A percentile compares a stretch with the other conserved stretches of the same genome.
These are phyloP conservation scores for Colletotrichum plurivorum DNA, from an alignment of 2,329 filamentous ascomycete genomes.

Conservation along the genomic window DNA sequence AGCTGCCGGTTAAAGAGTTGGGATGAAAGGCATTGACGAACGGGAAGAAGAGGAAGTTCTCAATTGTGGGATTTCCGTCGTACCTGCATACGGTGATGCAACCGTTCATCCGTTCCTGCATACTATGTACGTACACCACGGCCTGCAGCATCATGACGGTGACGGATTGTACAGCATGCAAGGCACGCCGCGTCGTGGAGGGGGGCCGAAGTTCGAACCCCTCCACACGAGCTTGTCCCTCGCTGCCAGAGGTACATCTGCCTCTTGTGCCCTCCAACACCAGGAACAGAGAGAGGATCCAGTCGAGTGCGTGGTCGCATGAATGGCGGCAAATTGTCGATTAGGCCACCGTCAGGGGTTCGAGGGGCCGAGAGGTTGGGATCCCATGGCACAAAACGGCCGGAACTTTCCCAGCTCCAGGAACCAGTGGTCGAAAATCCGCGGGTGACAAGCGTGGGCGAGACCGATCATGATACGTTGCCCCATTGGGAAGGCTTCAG, in stretches of 20 bases:
- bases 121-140: conserved; percentile 19
- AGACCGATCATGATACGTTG: conserved; percentile 38
- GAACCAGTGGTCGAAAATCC: conserved; percentile 23
- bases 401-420: conserved; percentile 30
- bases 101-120: conserved; percentile 39
- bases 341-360: conserved; percentile 32
- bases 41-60: not conserved
- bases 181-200: conserved; percentile 26
- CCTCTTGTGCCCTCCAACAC: not conserved
- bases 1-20: not conserved
- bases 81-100: conserved; percentile 40
- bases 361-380: conserved; percentile 8
- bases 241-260: conserved; percentile 20
- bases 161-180: conserved; percentile 32
- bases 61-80: conserved; percentile 23
- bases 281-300: conserved; percentile 10
- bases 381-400: conserved; percentile 23
- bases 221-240: conserved; percentile 23
- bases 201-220: not conserved
- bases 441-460: conserved; percentile 30
- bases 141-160: conserved; percentile 20
- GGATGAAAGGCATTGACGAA: conserved; percentile 16
- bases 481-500: conserved; percentile 36
- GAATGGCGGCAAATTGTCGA: conserved; percentile 40
- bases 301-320: conserved; percentile 32